Percentiles rank a stretch among this genome's conserved stretches.
These are phyloP conservation scores for Stenogyne calaminthoides DNA, from an alignment of 305 asterid genomes.

Conservation along the genomic window DNA sequence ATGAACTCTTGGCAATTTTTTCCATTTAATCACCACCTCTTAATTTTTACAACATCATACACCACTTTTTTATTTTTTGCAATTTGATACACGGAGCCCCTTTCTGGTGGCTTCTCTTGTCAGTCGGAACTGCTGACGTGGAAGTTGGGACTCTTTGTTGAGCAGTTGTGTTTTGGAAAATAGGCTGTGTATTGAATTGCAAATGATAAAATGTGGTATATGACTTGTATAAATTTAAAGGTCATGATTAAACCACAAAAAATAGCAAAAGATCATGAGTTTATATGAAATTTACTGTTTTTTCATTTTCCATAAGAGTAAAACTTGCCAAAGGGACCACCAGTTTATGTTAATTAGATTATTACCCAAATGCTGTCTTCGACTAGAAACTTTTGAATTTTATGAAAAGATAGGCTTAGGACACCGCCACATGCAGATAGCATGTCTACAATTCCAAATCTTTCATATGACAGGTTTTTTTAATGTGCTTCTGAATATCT, in stretches of 20 bases:
- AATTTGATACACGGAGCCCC: background rate
- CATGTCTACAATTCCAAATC: background rate
- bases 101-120: background rate
- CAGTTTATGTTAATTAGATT: background rate
- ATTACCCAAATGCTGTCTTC: background rate
- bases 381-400: background rate
- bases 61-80: background rate
- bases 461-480: background rate
- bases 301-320: background rate
- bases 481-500: background rate
- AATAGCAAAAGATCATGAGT: background rate
- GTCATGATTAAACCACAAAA: background rate
- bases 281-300: background rate
- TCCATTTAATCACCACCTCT: background rate
- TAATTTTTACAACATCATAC: background rate
- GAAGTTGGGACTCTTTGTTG: background rate
- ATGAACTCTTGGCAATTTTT: background rate
- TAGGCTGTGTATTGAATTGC: background rate
- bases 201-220: background rate
- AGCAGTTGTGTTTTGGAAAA: background rate
- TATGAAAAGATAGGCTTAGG: background rate
- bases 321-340: background rate
- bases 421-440: background rate
- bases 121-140: background rate
- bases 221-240: background rate